Percentiles rank a stretch among this genome's conserved stretches.
phyloP scores from a whole-genome alignment of 345 rosid species.

The Eucalyptus tenuipes region DNA sequence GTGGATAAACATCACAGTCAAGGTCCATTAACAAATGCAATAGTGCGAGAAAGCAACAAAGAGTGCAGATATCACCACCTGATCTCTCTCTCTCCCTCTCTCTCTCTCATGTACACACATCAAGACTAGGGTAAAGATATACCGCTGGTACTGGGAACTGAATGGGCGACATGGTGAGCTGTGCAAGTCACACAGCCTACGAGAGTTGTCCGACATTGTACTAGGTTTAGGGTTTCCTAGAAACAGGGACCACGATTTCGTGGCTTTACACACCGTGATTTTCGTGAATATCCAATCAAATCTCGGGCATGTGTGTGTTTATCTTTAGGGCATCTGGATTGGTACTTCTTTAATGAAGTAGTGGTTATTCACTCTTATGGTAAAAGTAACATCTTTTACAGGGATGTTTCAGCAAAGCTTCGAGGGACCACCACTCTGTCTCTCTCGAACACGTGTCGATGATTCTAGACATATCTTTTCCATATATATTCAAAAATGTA shows the following conservation, averaged over 20 bases:
- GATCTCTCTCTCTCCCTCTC: not conserved
- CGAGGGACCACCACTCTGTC: not conserved
- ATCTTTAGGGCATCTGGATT: not conserved
- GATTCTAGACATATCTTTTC: not conserved
- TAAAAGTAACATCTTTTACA: not conserved
- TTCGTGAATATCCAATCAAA: slow-evolving; percentile 42
- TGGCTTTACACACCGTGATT: slow-evolving; percentile 40
- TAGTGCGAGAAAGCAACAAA: not conserved
- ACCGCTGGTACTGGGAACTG: too few species aligned
- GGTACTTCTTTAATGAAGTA: not conserved
- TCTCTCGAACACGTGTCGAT: not conserved
- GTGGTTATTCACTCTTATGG: not conserved
- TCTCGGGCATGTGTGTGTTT: slow-evolving; percentile 47
- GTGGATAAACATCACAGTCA: not conserved
- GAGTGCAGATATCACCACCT: not conserved
- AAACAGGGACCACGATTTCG: slow-evolving; percentile 56
- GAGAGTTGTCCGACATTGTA: too few species aligned
- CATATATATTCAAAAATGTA: not conserved
- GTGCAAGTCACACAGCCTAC: too few species aligned
- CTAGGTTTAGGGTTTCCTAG: slow-evolving; percentile 32
- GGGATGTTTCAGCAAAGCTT: not conserved
- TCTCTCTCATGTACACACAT: not conserved
- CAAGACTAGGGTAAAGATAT: not conserved
- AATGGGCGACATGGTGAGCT: too few species aligned
- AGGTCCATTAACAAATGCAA: not conserved